These are phyloP conservation scores for Oryza meridionalis DNA, from an alignment of 176 grass and related monocot species.

Conservation along the genomic window DNA sequence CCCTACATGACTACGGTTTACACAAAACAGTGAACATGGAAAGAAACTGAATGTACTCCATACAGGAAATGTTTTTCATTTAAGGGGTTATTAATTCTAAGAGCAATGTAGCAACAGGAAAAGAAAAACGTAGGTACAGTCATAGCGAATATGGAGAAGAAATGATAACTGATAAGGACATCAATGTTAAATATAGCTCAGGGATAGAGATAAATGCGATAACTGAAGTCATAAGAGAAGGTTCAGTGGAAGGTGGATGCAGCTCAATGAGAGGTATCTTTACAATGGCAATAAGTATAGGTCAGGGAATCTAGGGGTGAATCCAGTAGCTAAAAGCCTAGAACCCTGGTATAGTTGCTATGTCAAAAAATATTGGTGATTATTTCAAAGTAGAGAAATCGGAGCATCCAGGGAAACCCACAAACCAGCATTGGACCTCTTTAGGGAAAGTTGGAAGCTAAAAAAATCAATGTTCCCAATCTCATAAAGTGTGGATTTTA, in stretches of 20 bases:
- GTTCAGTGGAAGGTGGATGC: slow-evolving; percentile 7
- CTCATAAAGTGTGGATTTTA: background rate
- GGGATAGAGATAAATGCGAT: background rate
- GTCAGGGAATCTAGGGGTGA: slow-evolving; percentile 17
- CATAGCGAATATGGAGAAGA: background rate
- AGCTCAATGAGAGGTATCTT: background rate
- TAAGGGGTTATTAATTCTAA: slow-evolving; percentile 6
- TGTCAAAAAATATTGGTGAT: background rate
- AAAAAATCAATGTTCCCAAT: background rate
- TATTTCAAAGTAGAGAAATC: slow-evolving; percentile 1
- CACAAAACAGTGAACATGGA: background rate
- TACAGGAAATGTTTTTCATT: background rate
- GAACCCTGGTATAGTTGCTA: background rate
- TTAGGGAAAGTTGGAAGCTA: background rate
- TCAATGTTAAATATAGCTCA: background rate
- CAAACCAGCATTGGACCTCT: background rate
- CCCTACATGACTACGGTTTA: background rate
- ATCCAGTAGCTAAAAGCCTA: slow-evolving; percentile 28
- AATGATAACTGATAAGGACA: background rate
- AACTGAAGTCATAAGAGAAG: slow-evolving; percentile 20
- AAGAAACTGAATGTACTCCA: background rate
- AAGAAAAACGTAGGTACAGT: background rate
- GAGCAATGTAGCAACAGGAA: background rate
- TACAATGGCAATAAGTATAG: background rate
- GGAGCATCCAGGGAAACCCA: background rate